These are phyloP conservation scores for Alternaria arbusti DNA, from an alignment of 2,329 filamentous ascomycete species.

Conservation along the genomic window DNA sequence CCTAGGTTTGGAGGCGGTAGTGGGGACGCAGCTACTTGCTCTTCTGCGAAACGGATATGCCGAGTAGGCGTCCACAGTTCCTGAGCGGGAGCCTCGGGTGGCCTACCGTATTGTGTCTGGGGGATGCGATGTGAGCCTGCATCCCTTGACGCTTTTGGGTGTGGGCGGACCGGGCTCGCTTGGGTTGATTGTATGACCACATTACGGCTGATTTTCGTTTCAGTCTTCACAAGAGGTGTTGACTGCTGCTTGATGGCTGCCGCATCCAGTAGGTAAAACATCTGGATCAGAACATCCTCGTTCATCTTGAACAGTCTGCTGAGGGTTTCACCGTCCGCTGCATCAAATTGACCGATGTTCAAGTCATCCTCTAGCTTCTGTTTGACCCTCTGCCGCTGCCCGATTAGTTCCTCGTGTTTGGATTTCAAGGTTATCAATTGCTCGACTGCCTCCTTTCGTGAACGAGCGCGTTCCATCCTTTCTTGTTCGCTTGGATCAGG, in stretches of 20 bases:
- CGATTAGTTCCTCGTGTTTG: slow-evolving; percentile 23
- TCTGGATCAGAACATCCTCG: slow-evolving; percentile 36
- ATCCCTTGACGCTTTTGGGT: slow-evolving; percentile 7
- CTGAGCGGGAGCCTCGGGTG: slow-evolving; percentile 37
- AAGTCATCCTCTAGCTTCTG: slow-evolving; percentile 41
- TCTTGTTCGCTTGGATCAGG: slow-evolving; percentile 28
- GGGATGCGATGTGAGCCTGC: slow-evolving; percentile 26
- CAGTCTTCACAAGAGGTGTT: slow-evolving; percentile 11
- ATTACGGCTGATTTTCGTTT: slow-evolving; percentile 12
- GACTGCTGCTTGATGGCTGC: slow-evolving; percentile 35
- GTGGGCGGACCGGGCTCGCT: slow-evolving; percentile 26
- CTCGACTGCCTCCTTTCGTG: slow-evolving; percentile 41
- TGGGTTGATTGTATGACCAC: slow-evolving; percentile 44
- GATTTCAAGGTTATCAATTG: slow-evolving; percentile 29
- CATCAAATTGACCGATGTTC: slow-evolving; percentile 34
- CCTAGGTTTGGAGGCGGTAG: slow-evolving; percentile 15
- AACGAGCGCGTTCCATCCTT: slow-evolving; percentile 31
- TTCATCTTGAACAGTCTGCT: slow-evolving; percentile 34
- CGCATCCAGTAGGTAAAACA: slow-evolving; percentile 32
- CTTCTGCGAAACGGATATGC: slow-evolving; percentile 35
- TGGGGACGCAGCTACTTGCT: slow-evolving; percentile 19
- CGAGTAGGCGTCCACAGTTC: slow-evolving; percentile 36
- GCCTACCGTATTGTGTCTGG: slow-evolving; percentile 45
- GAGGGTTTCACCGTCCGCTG: slow-evolving; percentile 32
- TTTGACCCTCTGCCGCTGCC: slow-evolving; percentile 29